Conservation (phyloP, 305 asterid genomes). For the Rubia balearica region DNA sequence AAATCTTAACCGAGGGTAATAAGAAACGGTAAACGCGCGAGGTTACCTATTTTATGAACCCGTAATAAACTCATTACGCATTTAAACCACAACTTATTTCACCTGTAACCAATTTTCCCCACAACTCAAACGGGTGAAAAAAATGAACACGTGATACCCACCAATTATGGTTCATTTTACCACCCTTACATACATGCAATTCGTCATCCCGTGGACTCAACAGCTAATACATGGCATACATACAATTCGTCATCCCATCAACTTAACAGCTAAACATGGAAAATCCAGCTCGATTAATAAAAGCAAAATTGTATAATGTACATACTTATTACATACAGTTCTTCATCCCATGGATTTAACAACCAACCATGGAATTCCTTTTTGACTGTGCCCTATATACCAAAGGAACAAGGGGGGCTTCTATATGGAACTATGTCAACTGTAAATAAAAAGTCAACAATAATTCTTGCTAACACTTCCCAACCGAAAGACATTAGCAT, state of each 20-base stretch:
- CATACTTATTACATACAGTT: constrained; percentile 53
- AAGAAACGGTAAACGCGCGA: too few species aligned
- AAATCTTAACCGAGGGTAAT: too few species aligned
- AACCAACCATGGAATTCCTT: constrained; percentile 39
- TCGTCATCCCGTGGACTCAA: not conserved
- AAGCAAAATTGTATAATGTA: constrained; percentile 76
- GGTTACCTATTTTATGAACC: too few species aligned
- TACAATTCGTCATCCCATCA: not conserved
- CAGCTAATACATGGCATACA: not conserved
- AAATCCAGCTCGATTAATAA: constrained; percentile 12
- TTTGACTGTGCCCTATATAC: constrained; percentile 61
- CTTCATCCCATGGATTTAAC: constrained; percentile 30
- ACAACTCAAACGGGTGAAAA: too few species aligned
- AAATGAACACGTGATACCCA: too few species aligned
- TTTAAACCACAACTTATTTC: too few species aligned
- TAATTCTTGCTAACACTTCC: constrained; percentile 26
- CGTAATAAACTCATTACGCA: too few species aligned
- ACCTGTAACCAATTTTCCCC: too few species aligned
- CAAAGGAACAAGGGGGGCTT: constrained; percentile 29
- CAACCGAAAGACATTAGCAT: constrained; percentile 22
- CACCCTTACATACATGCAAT: too few species aligned
- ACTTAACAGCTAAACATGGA: not conserved
- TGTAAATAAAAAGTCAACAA: constrained; percentile 26
- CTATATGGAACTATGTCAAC: constrained; percentile 21
- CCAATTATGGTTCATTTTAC: too few species aligned